Evolutionary conservation across 768 basidiomycete genomes (phyloP), one percentile per base, ranked within the genome.

Genomic region (Leccinellum albellum): DNA sequence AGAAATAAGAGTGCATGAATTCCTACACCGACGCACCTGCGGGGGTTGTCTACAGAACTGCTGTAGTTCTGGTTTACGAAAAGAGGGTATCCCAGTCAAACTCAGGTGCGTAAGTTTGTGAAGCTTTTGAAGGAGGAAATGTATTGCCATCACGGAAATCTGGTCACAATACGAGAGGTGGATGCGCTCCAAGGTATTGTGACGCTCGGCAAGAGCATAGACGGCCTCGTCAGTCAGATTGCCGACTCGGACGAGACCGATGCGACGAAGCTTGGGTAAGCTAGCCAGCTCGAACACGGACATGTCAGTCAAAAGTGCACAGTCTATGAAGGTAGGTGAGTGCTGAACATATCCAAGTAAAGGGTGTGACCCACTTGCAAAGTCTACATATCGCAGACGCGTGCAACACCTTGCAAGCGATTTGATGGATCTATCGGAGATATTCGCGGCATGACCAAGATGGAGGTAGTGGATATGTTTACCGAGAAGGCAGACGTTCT

Each of bases 141-240:
- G 89, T 50, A 98, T 84, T 17, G 94, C 94, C 76, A 87, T 82
- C 64, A 98, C 91, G 6, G 90, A 86, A 55, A 99, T 89, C 66
- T 95, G 91, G 70, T 97, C 93, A 72, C 97, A 99, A 69, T 98
- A 98, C 3, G 94, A 97, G 50, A 99, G 78, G 73, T 99, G 97
- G 21, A 99, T 93, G 40, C 97, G 88, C 70, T 99, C 97, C 23
- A 98, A 80, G 9, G 92, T 88, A 28, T 85, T 83, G 65, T 91
- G 86, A 15, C 93, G 84, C 59, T 93, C 89, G 9, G 86, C 91
- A 10, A 99, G 82, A 1, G 94, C 81, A 68, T 89, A 90, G 31
- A 98, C 86, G 2, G 93, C 93, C 64, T 96, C 86, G 68, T 99
- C 97, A 12, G 97, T 99, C 55, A 99, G 76, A 64, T 94, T 92